A percentile compares a stretch with the other conserved stretches of the same genome.
phyloP scores from a whole-genome alignment of 495 filamentous ascomycete species.

The Parathielavia hyrcaniae region DNA sequence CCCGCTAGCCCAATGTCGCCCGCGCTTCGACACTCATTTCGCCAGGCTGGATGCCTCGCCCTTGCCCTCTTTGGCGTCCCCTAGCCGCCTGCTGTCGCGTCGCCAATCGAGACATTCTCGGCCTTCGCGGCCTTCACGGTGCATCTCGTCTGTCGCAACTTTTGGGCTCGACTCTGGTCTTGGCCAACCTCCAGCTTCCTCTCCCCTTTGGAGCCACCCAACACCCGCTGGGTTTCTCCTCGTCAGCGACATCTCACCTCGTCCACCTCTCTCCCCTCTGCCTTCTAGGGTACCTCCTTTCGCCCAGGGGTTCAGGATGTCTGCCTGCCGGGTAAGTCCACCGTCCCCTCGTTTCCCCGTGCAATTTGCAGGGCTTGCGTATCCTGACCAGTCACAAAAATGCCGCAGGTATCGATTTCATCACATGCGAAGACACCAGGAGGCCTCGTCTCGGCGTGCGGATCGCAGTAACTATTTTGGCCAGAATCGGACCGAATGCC shows the following conservation, averaged over 20 bases:
- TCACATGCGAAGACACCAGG: slow-evolving; percentile 10
- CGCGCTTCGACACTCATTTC: slow-evolving; percentile 6
- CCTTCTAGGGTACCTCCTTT: no score
- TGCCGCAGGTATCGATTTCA: slow-evolving; percentile 17
- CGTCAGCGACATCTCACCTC: slow-evolving; percentile 9
- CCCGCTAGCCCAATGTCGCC: slow-evolving; percentile 3
- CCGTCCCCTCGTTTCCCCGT: background rate
- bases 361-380: slow-evolving; percentile 10
- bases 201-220: background rate
- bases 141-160: slow-evolving; percentile 11
- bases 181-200: slow-evolving; percentile 9
- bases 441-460: slow-evolving; percentile 15
- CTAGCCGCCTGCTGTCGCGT: no score
- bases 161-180: no score
- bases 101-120: no score
- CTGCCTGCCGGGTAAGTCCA: slow-evolving; percentile 10
- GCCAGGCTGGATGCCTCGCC: background rate
- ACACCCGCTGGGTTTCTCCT: slow-evolving; percentile 1
- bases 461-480: no score
- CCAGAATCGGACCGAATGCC: slow-evolving; percentile 18
- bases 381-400: slow-evolving; percentile 17
- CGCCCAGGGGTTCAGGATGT: background rate
- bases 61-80: background rate
- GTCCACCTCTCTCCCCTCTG: no score
- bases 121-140: slow-evolving; percentile 1